A percentile compares a stretch with the other conserved stretches of the same genome.
Conservation (phyloP, 78 protist species). For the Dictyostelium purpureum region DNA sequence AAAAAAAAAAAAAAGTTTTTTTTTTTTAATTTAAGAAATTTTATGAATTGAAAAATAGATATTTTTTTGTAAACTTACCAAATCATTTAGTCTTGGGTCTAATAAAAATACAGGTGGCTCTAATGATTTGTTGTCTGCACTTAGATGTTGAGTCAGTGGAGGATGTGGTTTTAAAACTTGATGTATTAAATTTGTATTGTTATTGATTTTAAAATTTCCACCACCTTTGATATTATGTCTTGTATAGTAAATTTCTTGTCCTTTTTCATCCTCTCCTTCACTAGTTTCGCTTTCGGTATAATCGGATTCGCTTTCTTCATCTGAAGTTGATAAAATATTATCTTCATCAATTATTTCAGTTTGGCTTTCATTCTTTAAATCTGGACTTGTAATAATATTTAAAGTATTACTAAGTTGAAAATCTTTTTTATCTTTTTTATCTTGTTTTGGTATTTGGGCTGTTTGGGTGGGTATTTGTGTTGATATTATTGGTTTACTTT, state of each 20-base stretch:
- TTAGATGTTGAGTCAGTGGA: background rate
- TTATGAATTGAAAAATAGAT: background rate
- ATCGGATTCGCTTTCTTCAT: no score
- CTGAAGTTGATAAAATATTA: no score
- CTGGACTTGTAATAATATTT: no score
- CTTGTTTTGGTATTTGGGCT: no score
- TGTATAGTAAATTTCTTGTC: background rate
- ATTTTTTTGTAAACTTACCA: slow-evolving; percentile 18
- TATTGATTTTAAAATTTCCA: background rate
- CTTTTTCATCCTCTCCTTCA: background rate
- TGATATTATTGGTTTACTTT: background rate
- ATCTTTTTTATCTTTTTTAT: no score
- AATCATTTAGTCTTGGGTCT: slow-evolving; percentile 38
- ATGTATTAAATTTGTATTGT: background rate
- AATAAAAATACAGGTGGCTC: slow-evolving; percentile 25
- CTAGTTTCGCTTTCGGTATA: no score
- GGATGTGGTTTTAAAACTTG: background rate
- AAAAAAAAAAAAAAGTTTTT: background rate
- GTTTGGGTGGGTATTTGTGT: background rate
- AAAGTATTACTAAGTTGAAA: no score
- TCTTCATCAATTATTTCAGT: no score
- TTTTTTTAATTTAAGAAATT: background rate
- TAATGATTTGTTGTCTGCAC: background rate
- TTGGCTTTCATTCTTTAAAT: no score
- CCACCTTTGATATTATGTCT: background rate